Base-by-base conservation (phyloP, 1,284 basidiomycete genomes). In the Clitocybe nebularis region DNA sequence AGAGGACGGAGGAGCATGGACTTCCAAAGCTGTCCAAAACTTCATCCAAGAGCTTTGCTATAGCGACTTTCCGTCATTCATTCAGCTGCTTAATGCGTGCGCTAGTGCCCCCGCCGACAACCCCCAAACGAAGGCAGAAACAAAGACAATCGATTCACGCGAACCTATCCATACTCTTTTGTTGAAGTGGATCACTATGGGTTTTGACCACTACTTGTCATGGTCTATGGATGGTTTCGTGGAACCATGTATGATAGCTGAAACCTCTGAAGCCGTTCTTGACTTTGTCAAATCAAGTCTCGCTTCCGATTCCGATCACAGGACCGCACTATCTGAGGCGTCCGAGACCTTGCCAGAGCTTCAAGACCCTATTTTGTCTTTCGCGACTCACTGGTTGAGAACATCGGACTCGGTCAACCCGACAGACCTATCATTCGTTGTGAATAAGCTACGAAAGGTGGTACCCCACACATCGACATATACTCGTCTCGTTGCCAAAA, bases 1-100 rank as follows among this genome's bases (percentile, higher is more conserved):
- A 10, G 35, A 51, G 22, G 43, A 45, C 40, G 28, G 37, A 11
- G 44, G 39, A 5, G 45, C 50, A 32, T 66, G 61, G 61, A 42
- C 47, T 8, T 53, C 48, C 33, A 56, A 53, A 39, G 59, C 61
- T 3, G 48, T 58, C 3, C 48, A 48, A 14, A 50, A 44, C 9
- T 37, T 63, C 24, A 51, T 49, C 13, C 38, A 47, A 10, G 36
- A 42, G 19, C 45, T 60, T 10, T 45, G 37, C 34, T 35, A 45
- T 28, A 34, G 43, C 29, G 49, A 61, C 32, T 44, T 52, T 3
- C 4, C 45, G 7, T 47, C 47, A 3, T 56, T 58, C 33, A 43
- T 58, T 33, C 40, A 38, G 23, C 43, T 58, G 9, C 36, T 46
- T 8, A 25, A 36, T 9, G 21, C 39, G 7, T 47, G 33, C 23